These are phyloP conservation scores for Nakaseomyces nivariensis DNA, from an alignment of 1,139 yeast genomes.

Conservation along the genomic window DNA sequence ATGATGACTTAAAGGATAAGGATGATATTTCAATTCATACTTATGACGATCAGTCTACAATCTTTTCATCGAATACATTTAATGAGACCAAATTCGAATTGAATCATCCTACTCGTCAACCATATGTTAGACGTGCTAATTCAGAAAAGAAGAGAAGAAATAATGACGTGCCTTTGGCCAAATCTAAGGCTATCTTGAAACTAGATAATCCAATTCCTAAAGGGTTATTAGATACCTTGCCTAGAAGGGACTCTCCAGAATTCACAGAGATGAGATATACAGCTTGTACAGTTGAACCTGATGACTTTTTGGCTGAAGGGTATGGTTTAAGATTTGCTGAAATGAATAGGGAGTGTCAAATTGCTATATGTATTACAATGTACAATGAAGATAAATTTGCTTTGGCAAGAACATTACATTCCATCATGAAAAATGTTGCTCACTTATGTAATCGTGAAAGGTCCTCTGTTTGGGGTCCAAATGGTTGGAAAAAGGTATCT, in stretches of 20 bases:
- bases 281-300: slow-evolving; percentile 87
- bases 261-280: slow-evolving; percentile 91
- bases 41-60: slow-evolving; percentile 26
- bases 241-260: slow-evolving; percentile 81
- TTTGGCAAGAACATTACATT: slow-evolving; percentile 85
- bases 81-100: slow-evolving; percentile 29
- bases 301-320: slow-evolving; percentile 68
- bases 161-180: slow-evolving; percentile 45
- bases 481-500: slow-evolving; percentile 92
- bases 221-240: slow-evolving; percentile 66
- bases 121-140: slow-evolving; percentile 39
- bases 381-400: slow-evolving; percentile 87
- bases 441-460: slow-evolving; percentile 72
- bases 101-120: slow-evolving; percentile 43
- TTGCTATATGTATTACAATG: slow-evolving; percentile 88
- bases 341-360: slow-evolving; percentile 78
- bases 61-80: slow-evolving; percentile 31
- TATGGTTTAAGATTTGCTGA: slow-evolving; percentile 78
- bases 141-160: slow-evolving; percentile 52
- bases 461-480: slow-evolving; percentile 86
- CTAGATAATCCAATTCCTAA: slow-evolving; percentile 91
- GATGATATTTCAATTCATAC: slow-evolving; percentile 17
- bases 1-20: slow-evolving; percentile 15
- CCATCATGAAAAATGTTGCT: slow-evolving; percentile 85
- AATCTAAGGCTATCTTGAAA: slow-evolving; percentile 50